Evolutionary conservation across 129 eudicot genomes (phyloP), one percentile per base, ranked within the genome.

Genomic region (Oenanthe sinensis): DNA sequence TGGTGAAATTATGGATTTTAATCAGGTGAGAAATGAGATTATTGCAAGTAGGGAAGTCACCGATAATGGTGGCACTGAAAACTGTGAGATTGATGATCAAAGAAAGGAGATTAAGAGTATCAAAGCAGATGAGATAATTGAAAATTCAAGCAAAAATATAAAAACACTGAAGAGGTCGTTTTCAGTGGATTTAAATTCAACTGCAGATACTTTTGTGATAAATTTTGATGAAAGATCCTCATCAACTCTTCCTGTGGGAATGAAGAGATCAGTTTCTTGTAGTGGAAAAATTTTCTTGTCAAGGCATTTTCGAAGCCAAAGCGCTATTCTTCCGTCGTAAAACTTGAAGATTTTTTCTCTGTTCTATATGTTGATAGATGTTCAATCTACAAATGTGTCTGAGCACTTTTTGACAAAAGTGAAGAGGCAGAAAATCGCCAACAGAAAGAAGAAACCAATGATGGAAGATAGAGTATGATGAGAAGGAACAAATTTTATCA

Each of bases 181-280:
- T 77, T 90, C 96, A 0, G 80, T 84, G 82, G 87, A 90, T 85
- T 83, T 75, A 0, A 37, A 80, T 79, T 84, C 81, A 12, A 16
- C 5, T 13, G 76, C 22, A 67, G 80, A 65, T 12, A 11, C 40
- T 1, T 71, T 33, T 28, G 81, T 39, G 40, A 68, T 37, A 3
- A 45, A 20, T 46, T 43, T 44, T 9, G 16, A 48, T 10, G 15
- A 19, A 3, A 54, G 55, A 81, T 8, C 28, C 15, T 71, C 79
- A 79, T 67, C 84, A 22, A 20, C 84, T 28, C 45, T 48, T 13
- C 49, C 81, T 22, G 79, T 36, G 49, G 46, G 46, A 8, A 78
- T 81, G 82, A 81, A 83, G 78, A 82, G 88, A 74, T 89, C 90
- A 55, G 79, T 84, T 73, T 86, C 90, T 50, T 84, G 71, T 76